phyloP scores from a whole-genome alignment of 1,139 yeast species.

The Ogataea hybrid region DNA sequence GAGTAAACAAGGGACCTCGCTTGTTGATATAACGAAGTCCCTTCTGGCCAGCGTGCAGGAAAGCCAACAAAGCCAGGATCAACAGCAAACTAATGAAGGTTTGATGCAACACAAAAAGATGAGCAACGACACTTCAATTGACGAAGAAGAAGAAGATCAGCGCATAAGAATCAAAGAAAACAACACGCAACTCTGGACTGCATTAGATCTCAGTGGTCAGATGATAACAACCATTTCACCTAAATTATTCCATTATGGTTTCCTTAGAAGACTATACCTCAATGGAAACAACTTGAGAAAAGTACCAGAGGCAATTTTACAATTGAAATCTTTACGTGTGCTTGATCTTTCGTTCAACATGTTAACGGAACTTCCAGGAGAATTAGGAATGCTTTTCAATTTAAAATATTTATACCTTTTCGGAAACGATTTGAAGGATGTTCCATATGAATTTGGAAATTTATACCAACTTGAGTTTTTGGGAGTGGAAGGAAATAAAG shows the following conservation, averaged over 20 bases:
- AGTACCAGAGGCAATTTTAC: slow-evolving; percentile 69
- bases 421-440: slow-evolving; percentile 72
- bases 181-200: slow-evolving; percentile 88
- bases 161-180: slow-evolving; percentile 70
- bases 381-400: slow-evolving; percentile 78
- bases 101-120: slow-evolving; percentile 63
- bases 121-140: slow-evolving; percentile 48
- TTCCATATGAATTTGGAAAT: slow-evolving; percentile 87
- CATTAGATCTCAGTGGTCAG: slow-evolving; percentile 89
- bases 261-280: slow-evolving; percentile 81
- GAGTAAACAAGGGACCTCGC: slow-evolving; percentile 32
- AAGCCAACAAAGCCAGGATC: slow-evolving; percentile 18
- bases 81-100: slow-evolving; percentile 22
- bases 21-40: slow-evolving; percentile 56
- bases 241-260: slow-evolving; percentile 76
- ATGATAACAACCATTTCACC: slow-evolving; percentile 70
- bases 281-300: slow-evolving; percentile 77
- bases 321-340: slow-evolving; percentile 72
- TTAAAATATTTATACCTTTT: slow-evolving; percentile 81
- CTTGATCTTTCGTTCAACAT: slow-evolving; percentile 83
- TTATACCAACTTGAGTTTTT: slow-evolving; percentile 80
- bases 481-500: slow-evolving; percentile 92
- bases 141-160: slow-evolving; percentile 76
- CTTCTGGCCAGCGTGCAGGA: slow-evolving; percentile 37
- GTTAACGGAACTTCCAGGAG: slow-evolving; percentile 69